A percentile compares a stretch with the other conserved stretches of the same genome.
Evolutionary conservation across 805 yeast species (phyloP).

Genomic region (Schwanniomyces sp.): DNA sequence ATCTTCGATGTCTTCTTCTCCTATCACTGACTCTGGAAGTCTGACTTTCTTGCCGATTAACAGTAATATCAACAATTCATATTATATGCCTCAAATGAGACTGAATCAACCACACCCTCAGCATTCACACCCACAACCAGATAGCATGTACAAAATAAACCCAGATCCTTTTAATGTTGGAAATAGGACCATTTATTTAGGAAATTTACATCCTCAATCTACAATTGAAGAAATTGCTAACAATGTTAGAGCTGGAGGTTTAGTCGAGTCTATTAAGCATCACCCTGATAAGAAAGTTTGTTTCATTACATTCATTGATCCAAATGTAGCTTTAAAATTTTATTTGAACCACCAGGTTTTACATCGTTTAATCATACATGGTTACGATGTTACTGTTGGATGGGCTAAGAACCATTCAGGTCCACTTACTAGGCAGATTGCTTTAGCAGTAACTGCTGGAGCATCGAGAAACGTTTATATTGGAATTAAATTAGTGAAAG

Average conservation of each 20-base stretch:
- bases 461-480: conserved; percentile 78
- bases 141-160: conserved; percentile 12
- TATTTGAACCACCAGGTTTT: conserved; percentile 55
- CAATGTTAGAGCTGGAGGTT: conserved; percentile 72
- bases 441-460: conserved; percentile 67
- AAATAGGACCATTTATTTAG: conserved; percentile 70
- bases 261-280: conserved; percentile 57
- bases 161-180: conserved; percentile 36
- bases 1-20: conserved; percentile 5
- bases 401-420: conserved; percentile 74
- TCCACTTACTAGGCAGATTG: conserved; percentile 53
- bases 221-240: conserved; percentile 75
- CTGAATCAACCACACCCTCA: neutral
- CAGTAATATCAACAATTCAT: conserved; percentile 2
- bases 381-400: conserved; percentile 61
- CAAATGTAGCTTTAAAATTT: conserved; percentile 65
- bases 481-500: conserved; percentile 48
- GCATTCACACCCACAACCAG: neutral
- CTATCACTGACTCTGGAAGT: conserved; percentile 7
- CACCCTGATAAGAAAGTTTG: conserved; percentile 57
- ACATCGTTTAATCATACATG: conserved; percentile 61
- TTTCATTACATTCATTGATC: conserved; percentile 67
- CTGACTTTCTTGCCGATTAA: conserved; percentile 2
- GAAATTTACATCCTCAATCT: conserved; percentile 63
- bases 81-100: conserved; percentile 1